Percentiles rank a stretch among this genome's conserved stretches.
Evolutionary conservation across 305 asterid species (phyloP).

Genomic region (Rubia peregrina): DNA sequence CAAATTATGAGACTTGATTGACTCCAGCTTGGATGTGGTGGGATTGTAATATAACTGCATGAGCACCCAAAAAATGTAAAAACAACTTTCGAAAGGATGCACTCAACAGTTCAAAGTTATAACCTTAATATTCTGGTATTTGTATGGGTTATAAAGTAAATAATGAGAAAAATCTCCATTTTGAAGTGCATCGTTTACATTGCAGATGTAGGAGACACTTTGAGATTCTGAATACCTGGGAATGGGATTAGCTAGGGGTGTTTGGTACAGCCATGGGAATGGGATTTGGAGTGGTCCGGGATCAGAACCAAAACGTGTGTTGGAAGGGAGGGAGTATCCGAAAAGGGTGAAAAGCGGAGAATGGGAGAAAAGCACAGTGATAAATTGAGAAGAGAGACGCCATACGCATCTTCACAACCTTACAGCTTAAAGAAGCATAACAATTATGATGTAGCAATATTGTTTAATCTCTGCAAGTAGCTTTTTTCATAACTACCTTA

Average conservation of each 20-base stretch:
- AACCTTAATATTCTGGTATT: neutral
- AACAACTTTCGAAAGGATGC: conserved; percentile 4
- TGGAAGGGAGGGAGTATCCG: neutral
- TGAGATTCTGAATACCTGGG: neutral
- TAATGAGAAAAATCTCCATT: neutral
- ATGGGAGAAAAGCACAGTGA: neutral
- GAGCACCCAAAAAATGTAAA: conserved; percentile 6
- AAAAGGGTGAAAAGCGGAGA: neutral
- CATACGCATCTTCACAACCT: conserved; percentile 1
- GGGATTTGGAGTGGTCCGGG: neutral
- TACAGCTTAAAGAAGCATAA: neutral
- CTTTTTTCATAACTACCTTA: conserved; percentile 44
- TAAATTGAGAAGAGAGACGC: neutral
- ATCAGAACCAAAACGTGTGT: neutral
- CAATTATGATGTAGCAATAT: neutral
- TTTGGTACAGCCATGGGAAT: neutral
- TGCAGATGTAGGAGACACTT: neutral
- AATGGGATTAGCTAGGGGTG: neutral
- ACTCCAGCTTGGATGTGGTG: conserved; percentile 39
- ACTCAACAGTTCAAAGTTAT: conserved; percentile 1
- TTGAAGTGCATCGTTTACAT: neutral
- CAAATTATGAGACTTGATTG: conserved; percentile 36
- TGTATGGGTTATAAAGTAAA: neutral
- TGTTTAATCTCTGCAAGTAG: neutral
- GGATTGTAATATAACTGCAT: conserved; percentile 62